Conservation (phyloP, 2,329 filamentous ascomycete species). For the Arthrobotrys megalospora region DNA sequence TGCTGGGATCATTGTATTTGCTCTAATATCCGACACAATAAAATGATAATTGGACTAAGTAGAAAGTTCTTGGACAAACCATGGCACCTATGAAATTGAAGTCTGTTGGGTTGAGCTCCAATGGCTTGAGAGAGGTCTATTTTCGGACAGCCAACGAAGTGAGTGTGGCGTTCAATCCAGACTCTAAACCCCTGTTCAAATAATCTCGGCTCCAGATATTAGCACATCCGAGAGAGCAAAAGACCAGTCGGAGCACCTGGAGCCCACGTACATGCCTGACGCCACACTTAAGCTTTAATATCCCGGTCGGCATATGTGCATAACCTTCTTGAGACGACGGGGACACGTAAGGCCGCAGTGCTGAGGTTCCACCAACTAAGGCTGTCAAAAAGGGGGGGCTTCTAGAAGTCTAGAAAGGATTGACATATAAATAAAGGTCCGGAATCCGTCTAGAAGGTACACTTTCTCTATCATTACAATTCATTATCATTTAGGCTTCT, state of each 20-base stretch:
- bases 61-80: neutral
- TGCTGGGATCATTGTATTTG: too few relatives aligned
- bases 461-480: neutral
- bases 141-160: conserved; percentile 1
- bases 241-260: neutral
- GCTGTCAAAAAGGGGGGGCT: neutral
- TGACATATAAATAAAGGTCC: conserved; percentile 32
- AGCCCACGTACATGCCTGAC: neutral
- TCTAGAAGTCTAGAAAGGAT: conserved; percentile 1
- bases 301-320: conserved; percentile 22
- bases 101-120: neutral
- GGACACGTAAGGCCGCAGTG: too few relatives aligned
- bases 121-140: neutral
- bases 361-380: neutral
- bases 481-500: conserved; percentile 38
- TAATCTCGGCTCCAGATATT: conserved; percentile 52
- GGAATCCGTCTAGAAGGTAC: conserved; percentile 3
- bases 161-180: conserved; percentile 36
- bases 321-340: conserved; percentile 29
- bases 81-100: neutral
- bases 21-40: too few relatives aligned
- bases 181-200: conserved; percentile 29
- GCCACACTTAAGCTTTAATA: conserved; percentile 30
- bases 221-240: conserved; percentile 24
- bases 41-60: too few relatives aligned